Conservation (phyloP, 148 eudicot genomes). For the Vaccinium darrowii region DNA sequence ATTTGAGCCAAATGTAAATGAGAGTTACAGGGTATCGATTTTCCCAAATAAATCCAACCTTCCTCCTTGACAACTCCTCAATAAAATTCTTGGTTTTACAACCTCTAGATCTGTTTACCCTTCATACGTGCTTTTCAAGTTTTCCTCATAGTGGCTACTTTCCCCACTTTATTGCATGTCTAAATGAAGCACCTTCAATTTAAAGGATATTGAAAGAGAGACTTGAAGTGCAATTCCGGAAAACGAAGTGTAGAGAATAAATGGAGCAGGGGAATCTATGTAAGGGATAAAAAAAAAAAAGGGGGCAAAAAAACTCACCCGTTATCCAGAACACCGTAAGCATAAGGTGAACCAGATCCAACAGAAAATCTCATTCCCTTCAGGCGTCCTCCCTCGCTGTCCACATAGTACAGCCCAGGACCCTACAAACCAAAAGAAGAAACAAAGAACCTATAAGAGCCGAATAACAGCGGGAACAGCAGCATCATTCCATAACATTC, state of each 20-base stretch:
- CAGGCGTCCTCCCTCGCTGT: conserved; percentile 98
- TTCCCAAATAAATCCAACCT: no score
- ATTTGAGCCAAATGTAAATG: no score
- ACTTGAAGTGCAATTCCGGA: no score
- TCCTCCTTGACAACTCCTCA: no score
- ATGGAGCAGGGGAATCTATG: background rate
- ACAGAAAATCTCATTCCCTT: conserved; percentile 92
- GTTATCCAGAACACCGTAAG: conserved; percentile 93
- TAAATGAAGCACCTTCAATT: no score
- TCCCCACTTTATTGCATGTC: no score
- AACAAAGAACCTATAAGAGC: background rate
- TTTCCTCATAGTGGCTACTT: no score
- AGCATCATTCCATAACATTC: background rate
- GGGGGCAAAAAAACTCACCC: conserved; percentile 48
- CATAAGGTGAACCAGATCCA: conserved; percentile 99
- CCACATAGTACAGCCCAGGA: conserved; percentile 95
- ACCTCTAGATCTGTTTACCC: no score
- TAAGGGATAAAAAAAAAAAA: background rate
- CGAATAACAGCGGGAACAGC: background rate
- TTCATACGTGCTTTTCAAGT: no score
- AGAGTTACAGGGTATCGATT: no score
- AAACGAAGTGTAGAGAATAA: background rate
- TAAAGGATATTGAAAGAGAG: no score
- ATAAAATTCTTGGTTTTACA: no score
- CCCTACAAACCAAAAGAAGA: conserved; percentile 51